Percentiles rank a stretch among this genome's conserved stretches.
phyloP scores from a whole-genome alignment of 2,329 filamentous ascomycete genomes.

The Thielaviopsis populi region DNA sequence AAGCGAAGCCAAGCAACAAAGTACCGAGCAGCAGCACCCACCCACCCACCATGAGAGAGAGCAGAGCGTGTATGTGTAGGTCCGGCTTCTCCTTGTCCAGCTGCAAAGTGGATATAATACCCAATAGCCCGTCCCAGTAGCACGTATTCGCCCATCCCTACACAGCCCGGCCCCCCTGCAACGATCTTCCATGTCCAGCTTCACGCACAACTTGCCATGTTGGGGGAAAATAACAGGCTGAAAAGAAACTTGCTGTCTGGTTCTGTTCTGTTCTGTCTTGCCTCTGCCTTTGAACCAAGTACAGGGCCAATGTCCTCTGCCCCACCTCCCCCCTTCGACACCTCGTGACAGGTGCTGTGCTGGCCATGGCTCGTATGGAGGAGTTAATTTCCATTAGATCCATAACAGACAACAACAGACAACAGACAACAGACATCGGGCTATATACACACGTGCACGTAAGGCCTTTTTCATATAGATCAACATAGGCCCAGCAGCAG shows the following conservation, averaged over 20 bases:
- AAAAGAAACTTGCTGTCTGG: too few relatives aligned
- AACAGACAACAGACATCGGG: too few relatives aligned
- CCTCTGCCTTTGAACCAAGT: too few relatives aligned
- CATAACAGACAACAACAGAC: too few relatives aligned
- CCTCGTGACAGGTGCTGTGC: background rate
- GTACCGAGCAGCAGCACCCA: background rate
- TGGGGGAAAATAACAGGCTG: too few relatives aligned
- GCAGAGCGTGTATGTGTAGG: background rate
- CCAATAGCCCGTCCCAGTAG: background rate
- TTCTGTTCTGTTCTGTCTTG: too few relatives aligned
- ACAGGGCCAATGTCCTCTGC: too few relatives aligned
- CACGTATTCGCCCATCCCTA: background rate
- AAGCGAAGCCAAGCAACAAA: background rate
- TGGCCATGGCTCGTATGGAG: background rate
- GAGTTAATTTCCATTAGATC: background rate
- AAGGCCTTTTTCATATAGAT: background rate
- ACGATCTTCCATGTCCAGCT: background rate
- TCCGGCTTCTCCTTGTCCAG: background rate
- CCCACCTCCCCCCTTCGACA: background rate
- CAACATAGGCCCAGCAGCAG: too few relatives aligned
- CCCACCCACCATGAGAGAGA: too few relatives aligned
- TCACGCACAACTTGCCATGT: background rate
- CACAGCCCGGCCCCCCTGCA: background rate
- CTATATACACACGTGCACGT: background rate
- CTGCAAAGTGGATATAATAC: too few relatives aligned